These are phyloP conservation scores for Candolleomyces aberdarensis DNA, from an alignment of 768 basidiomycete genomes.

Conservation along the genomic window DNA sequence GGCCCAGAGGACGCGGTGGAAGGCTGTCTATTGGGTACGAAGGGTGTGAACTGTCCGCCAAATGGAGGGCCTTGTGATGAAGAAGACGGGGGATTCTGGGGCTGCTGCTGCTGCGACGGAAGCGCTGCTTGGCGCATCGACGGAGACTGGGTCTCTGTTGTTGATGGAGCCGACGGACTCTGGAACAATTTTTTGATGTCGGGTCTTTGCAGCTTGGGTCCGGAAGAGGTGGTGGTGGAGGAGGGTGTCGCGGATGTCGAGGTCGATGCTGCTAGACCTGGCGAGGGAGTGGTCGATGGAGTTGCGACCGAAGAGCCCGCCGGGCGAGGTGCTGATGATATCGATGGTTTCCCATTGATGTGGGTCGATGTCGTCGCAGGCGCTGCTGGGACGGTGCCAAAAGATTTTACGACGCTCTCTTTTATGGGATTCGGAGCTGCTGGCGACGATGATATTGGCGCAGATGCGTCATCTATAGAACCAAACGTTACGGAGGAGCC, in stretches of 20 bases:
- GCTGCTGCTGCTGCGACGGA: constrained; percentile 43
- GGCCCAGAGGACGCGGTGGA: constrained; percentile 42
- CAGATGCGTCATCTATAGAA: constrained; percentile 79
- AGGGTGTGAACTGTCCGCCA: constrained; percentile 42
- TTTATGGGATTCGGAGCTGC: constrained; percentile 66
- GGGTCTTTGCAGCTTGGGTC: constrained; percentile 38
- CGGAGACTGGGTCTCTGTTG: constrained; percentile 58
- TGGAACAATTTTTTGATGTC: constrained; percentile 66
- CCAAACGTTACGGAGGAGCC: constrained; percentile 81
- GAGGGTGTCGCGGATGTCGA: constrained; percentile 30
- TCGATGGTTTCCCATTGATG: constrained; percentile 59
- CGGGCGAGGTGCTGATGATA: constrained; percentile 36
- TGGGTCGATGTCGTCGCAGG: constrained; percentile 30
- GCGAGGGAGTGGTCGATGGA: constrained; percentile 35
- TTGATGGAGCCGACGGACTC: constrained; percentile 47
- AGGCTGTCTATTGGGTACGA: constrained; percentile 42
- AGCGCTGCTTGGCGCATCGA: constrained; percentile 51
- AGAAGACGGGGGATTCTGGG: constrained; percentile 23
- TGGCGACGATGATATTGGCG: constrained; percentile 81
- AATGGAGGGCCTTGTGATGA: constrained; percentile 31
- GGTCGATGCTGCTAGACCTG: constrained; percentile 23
- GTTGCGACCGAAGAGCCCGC: constrained; percentile 27
- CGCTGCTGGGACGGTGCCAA: constrained; percentile 71
- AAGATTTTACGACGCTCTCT: constrained; percentile 74
- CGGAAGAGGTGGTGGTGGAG: constrained; percentile 30